Conservation (phyloP, 805 yeast species). For the Candida nitratophila region DNA sequence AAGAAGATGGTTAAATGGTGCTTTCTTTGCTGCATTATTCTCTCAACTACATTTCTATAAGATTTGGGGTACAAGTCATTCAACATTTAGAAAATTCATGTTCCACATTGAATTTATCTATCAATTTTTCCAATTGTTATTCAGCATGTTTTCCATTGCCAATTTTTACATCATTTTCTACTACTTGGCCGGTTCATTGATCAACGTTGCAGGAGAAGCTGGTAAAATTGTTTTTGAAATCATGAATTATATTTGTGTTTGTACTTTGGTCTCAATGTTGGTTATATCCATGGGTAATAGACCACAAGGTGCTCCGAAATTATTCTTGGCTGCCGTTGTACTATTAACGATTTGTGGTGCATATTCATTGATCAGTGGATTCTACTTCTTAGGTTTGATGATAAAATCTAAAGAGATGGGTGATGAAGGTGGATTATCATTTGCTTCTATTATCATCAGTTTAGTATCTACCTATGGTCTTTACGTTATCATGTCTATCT, state of each 20-base stretch:
- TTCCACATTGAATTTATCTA: constrained; percentile 85
- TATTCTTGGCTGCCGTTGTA: constrained; percentile 68
- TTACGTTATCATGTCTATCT: constrained; percentile 70
- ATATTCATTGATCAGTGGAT: constrained; percentile 76
- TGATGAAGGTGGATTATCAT: constrained; percentile 37
- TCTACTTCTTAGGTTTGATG: constrained; percentile 65
- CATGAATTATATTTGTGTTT: constrained; percentile 77
- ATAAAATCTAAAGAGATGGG: constrained; percentile 31
- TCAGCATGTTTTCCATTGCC: constrained; percentile 88
- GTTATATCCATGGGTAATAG: constrained; percentile 94
- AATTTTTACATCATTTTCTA: constrained; percentile 91
- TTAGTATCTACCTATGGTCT: constrained; percentile 87
- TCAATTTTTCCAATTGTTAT: constrained; percentile 71
- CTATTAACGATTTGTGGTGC: constrained; percentile 71
- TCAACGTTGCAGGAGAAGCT: constrained; percentile 53
- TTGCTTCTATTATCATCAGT: constrained; percentile 76
- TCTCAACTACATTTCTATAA: constrained; percentile 80
- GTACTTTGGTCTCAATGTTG: constrained; percentile 81
- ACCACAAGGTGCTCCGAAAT: constrained; percentile 88
- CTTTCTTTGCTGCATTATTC: constrained; percentile 91
- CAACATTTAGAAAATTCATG: constrained; percentile 68
- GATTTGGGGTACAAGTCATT: constrained; percentile 87
- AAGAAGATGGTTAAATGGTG: constrained; percentile 98
- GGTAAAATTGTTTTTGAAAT: constrained; percentile 81
- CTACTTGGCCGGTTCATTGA: constrained; percentile 83